Conservation (phyloP, 2,329 filamentous ascomycete species). For the Trichoderma breve region DNA sequence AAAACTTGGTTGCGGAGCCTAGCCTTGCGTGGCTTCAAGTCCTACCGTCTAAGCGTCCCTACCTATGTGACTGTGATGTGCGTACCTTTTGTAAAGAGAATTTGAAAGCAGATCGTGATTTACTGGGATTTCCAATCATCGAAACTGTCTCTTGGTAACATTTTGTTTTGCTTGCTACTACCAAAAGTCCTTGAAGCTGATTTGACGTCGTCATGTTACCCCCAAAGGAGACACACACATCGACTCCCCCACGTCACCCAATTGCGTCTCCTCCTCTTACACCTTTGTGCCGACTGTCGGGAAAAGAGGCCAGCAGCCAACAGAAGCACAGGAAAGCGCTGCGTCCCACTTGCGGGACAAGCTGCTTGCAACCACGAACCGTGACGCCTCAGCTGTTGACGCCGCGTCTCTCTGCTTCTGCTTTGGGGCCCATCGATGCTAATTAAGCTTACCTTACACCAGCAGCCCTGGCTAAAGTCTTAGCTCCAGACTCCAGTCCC, state of each 20-base stretch:
- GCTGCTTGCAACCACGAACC: not conserved
- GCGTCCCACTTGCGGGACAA: not conserved
- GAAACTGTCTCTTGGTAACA: not conserved
- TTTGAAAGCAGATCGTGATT: not conserved
- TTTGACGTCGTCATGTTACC: not conserved
- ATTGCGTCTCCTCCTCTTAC: conserved; percentile 5
- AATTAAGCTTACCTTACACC: not conserved
- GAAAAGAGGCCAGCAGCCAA: not conserved
- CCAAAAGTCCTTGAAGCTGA: not conserved
- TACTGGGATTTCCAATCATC: not conserved
- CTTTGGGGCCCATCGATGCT: not conserved
- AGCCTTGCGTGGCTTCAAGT: not conserved
- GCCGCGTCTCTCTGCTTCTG: not conserved
- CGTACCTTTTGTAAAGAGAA: not conserved
- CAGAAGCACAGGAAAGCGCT: not conserved
- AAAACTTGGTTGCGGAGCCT: not conserved
- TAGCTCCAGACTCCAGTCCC: not conserved
- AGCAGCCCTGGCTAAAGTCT: not conserved
- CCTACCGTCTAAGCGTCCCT: not conserved
- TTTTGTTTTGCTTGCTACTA: not conserved
- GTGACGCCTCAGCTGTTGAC: conserved; percentile 15
- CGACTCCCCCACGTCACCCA: not conserved
- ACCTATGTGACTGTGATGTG: not conserved
- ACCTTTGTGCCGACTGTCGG: not conserved
- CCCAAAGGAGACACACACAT: not conserved